These are phyloP conservation scores for Penicillium glabrum DNA, from an alignment of 2,329 filamentous ascomycete genomes.

Conservation along the genomic window DNA sequence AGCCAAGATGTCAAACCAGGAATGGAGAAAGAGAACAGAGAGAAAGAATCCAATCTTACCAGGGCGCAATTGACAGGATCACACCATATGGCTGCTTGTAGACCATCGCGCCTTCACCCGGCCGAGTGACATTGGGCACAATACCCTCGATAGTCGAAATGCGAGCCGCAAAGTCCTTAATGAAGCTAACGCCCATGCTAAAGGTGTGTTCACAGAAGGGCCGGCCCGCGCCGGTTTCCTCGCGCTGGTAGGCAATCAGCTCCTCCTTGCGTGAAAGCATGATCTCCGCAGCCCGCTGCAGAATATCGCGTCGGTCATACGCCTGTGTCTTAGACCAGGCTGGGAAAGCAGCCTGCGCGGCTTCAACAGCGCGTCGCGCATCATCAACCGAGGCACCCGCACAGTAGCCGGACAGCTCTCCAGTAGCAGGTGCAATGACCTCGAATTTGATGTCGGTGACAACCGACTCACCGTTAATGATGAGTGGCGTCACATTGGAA, in stretches of 20 bases:
- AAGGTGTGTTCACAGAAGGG: conserved; percentile 39
- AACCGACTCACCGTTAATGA: conserved; percentile 46
- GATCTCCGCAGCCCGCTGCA: conserved; percentile 46
- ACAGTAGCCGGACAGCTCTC: conserved; percentile 55
- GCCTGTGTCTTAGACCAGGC: conserved; percentile 67
- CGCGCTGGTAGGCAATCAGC: conserved; percentile 58
- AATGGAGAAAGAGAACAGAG: background rate
- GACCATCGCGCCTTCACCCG: conserved; percentile 62
- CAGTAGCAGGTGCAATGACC: conserved; percentile 57
- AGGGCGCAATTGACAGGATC: conserved; percentile 75
- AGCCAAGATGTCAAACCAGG: background rate
- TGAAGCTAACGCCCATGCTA: conserved; percentile 32
- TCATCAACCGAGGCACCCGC: conserved; percentile 58
- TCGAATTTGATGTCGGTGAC: conserved; percentile 42
- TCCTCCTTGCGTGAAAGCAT: conserved; percentile 60
- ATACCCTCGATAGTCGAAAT: conserved; percentile 49
- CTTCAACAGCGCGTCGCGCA: conserved; percentile 56
- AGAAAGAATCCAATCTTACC: conserved; percentile 51
- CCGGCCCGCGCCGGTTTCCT: conserved; percentile 56
- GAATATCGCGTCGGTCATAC: conserved; percentile 63
- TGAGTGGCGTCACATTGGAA: conserved; percentile 35
- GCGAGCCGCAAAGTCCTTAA: conserved; percentile 55
- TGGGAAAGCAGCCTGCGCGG: conserved; percentile 67
- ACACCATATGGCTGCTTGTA: conserved; percentile 77
- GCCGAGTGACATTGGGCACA: conserved; percentile 49